Base-by-base conservation (phyloP, 2,329 filamentous ascomycete species). In the Huntiella abstrusa region DNA sequence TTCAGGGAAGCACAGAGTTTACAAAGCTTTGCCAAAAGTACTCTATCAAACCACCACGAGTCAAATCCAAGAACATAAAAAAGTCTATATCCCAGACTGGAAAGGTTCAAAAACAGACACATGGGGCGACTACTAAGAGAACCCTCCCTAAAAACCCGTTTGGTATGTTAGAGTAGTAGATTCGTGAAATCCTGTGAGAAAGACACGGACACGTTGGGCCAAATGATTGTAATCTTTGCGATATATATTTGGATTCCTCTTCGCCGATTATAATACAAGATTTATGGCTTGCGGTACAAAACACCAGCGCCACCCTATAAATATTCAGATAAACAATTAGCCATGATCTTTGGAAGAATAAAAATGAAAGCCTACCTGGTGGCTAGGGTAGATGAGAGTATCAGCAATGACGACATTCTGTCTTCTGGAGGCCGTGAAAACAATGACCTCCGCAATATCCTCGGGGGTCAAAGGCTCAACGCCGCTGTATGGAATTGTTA, bases 401-500 rank as follows among this genome's bases (percentile, higher is more conserved):
- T 95, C 87, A 15, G 87, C 87, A 54, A 95, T 63, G 15, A 94
- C 84, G 4, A 94, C 84, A 59, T 95, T 95, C 64, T 94, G 84
- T 54, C 80, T 75, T 55, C 87, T 73, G 3, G 81, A 80, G 3
- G 82, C 85, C 2, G 81, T 71, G 58, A 94, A 95, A 5, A 95
- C 86, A 33, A 94, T 70, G 28, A 92, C 71, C 64, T 95, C 87
- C 10, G 87, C 87, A 57, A 95, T 86, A 57, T 95, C 87, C 43
- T 91, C 83, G 0, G 83, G 82, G 0, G 85, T 93, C 54, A 95
- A 67, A 36, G 87, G 86, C 53, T 92, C 82, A 54, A 74, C 79
- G 44, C 79, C 80, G 49, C 78, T 82, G 52, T 51, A 52, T 19
- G 19, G 35, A 15, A 4, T 13, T 45, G 45, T 42, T 35, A 43